Evolutionary conservation across 805 yeast genomes (phyloP), one percentile per base, ranked within the genome.

Genomic region (Lipomyces lipofer): DNA sequence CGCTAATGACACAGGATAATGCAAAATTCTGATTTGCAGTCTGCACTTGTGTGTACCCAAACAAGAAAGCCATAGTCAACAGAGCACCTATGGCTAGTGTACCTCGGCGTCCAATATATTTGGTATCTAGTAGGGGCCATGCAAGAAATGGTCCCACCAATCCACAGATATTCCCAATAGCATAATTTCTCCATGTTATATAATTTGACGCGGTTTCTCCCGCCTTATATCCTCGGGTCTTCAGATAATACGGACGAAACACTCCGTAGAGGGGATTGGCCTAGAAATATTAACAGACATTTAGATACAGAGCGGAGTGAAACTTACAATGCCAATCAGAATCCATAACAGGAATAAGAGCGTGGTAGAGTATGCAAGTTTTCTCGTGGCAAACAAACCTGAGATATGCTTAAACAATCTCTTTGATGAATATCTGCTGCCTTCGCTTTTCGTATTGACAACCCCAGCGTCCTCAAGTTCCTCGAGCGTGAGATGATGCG

Each of bases 31-130:
- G 81, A 4, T 76, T 70, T 43, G 79, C 71, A 0, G 83, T 75
- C 66, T 78, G 76, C 10, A 83, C 83, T 2, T 84, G 79, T 12
- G 88, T 83, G 59, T 84, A 82, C 43, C 82, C 83, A 63, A 82
- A 82, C 53, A 84, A 66, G 43, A 83, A 74, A 1, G 81, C 79
- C 71, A 84, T 84, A 0, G 83, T 73, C 30, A 80, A 64, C 2
- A 82, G 24, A 5, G 82, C 75, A 22, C 86, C 82, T 32, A 73
- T 67, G 1, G 71, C 69, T 75, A 83, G 73, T 1, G 84, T 75
- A 7, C 86, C 86, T 63, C 81, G 75, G 66, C 86, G 73, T 4
- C 86, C 84, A 29, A 81, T 36, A 25, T 62, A 53, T 3, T 51
- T 58, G 15, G 56, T 47, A 19, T 64, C 56, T 8, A 64, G 50